Percentiles rank a stretch among this genome's conserved stretches.
phyloP scores from a whole-genome alignment of 768 basidiomycete genomes.

The Boletus huronensis region DNA sequence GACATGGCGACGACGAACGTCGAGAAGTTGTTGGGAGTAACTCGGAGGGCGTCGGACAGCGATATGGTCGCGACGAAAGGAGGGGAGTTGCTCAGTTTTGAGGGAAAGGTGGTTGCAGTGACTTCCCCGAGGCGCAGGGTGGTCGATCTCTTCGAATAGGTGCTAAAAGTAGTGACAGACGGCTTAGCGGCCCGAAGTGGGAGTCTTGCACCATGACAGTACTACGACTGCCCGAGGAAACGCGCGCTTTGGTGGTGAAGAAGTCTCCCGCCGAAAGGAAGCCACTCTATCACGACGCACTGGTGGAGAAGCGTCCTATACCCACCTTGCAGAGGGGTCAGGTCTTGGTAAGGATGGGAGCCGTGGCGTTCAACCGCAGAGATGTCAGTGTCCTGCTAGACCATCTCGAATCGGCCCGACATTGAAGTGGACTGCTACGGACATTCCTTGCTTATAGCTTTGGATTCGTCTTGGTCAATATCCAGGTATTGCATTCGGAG shows the following conservation, averaged over 20 bases:
- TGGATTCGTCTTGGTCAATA: constrained; percentile 74
- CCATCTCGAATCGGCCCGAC: background rate
- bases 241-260: constrained; percentile 48
- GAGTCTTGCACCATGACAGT: too few relatives aligned
- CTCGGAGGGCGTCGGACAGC: constrained; percentile 5
- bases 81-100: constrained; percentile 40
- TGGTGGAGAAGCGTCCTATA: constrained; percentile 48
- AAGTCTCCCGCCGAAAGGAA: constrained; percentile 37
- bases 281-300: constrained; percentile 55
- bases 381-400: constrained; percentile 43
- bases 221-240: constrained; percentile 38
- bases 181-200: too few relatives aligned
- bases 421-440: background rate
- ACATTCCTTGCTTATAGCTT: constrained; percentile 40
- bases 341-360: constrained; percentile 62
- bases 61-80: constrained; percentile 43
- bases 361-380: constrained; percentile 75
- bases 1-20: constrained; percentile 41
- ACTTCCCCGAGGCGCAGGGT: constrained; percentile 34
- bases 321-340: constrained; percentile 51
- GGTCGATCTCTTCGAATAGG: constrained; percentile 36
- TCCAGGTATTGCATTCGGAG: constrained; percentile 57
- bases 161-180: too few relatives aligned
- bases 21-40: constrained; percentile 41
- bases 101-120: constrained; percentile 44